Percentiles rank a stretch among this genome's conserved stretches.
These are phyloP conservation scores for Dendrobium huoshanense DNA, from an alignment of 106 monocot genomes.

Conservation along the genomic window DNA sequence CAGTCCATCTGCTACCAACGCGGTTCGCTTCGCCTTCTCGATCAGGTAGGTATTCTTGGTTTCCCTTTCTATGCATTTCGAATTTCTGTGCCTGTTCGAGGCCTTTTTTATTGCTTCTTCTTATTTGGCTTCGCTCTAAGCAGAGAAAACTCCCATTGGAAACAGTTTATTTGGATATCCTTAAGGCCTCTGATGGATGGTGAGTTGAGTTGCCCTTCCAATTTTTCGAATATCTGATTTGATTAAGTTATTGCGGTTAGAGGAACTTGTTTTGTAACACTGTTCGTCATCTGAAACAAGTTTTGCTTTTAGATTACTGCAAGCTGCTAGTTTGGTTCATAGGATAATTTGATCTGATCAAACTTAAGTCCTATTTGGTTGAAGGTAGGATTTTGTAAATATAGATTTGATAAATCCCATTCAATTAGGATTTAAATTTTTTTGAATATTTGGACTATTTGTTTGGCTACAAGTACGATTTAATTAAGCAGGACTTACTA, in stretches of 20 bases:
- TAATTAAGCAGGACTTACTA: no score
- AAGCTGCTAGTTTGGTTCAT: background rate
- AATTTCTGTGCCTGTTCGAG: background rate
- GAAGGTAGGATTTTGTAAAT: no score
- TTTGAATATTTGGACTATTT: no score
- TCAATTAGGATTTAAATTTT: no score
- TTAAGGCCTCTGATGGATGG: slow-evolving; percentile 78
- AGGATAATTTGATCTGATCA: background rate
- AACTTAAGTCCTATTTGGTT: background rate
- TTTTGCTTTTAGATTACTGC: background rate
- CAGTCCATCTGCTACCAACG: slow-evolving; percentile 77
- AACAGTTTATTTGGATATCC: slow-evolving; percentile 67
- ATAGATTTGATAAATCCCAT: no score
- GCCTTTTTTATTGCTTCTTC: background rate
- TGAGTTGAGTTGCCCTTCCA: slow-evolving; percentile 13
- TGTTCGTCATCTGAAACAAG: background rate
- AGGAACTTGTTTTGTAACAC: background rate
- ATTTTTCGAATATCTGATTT: background rate
- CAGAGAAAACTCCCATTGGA: slow-evolving; percentile 94
- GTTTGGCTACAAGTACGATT: no score
- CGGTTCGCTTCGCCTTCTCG: slow-evolving; percentile 91
- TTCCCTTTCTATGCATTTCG: background rate
- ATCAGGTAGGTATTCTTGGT: slow-evolving; percentile 67
- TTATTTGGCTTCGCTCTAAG: background rate
- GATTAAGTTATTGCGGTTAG: background rate